Evolutionary conservation across 345 rosid species (phyloP), one percentile per base, ranked within the genome.

Genomic region (Bretschneidera sinensis): DNA sequence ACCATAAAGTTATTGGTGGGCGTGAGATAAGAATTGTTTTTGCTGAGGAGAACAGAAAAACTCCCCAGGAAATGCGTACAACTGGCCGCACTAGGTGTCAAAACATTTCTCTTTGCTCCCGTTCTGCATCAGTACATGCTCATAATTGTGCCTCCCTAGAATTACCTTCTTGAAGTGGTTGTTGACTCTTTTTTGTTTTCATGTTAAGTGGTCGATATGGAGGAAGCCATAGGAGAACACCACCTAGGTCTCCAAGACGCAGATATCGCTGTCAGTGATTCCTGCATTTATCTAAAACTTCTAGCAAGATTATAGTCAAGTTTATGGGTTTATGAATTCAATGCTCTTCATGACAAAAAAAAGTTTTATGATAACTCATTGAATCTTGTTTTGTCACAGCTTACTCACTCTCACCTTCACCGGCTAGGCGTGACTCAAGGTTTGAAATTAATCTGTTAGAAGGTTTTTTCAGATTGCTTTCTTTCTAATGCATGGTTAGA

Each of bases 31-130:
- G 88, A 60, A 92, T 92, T 72, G 98, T 87, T 57, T 92, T 83
- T 73, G 92, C 98, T 54, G 98, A 92, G 75, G 98, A 92, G 65
- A 92, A 89, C 50, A 82, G 97, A 15, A 92, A 89, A 74, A 87
- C 95, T 63, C 95, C 95, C 22, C 85, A 58, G 53, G 98, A 92
- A 71, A 92, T 92, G 98, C 87, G 86, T 0, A 2, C 9, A 22
- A 78, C 52, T 63, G 7, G 70, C 16, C 83, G 74, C 7, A 0
- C 67, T 28, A 89, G 97, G 98, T 92, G 50, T 18, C 5, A 0
- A 10, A 25, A 11, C 0, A 0, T 4, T 17, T 47, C 23, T 18
- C 20, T 39, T 43, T 9, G 6, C 21, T 59, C 21, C 19, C 48
- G 6, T 28, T 5, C 33, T 50, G 24, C 9, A 35, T 60, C 16